Evolutionary conservation across 225 moss, liverwort and hornwort species (phyloP).

Genomic region (Marchantia paleacea): DNA sequence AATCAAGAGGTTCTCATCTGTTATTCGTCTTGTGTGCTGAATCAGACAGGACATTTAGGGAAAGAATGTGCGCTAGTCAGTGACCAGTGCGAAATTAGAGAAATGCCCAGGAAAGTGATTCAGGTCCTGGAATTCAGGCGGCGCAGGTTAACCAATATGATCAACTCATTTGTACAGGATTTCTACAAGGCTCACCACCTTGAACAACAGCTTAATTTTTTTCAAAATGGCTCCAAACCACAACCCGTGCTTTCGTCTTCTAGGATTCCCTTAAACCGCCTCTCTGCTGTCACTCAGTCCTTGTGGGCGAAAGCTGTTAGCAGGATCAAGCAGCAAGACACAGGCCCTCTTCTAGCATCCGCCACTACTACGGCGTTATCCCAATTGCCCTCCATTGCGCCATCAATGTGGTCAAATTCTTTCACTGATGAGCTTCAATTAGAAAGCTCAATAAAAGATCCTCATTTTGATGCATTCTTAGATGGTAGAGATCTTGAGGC

Average conservation of each 20-base stretch:
- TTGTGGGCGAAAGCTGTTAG: conserved; percentile 17
- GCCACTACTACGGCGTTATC: conserved; percentile 27
- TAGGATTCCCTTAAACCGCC: conserved; percentile 19
- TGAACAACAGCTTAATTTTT: neutral
- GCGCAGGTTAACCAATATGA: neutral
- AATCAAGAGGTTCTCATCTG: neutral
- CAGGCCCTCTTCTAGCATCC: conserved; percentile 31
- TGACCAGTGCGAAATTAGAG: neutral
- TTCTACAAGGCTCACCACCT: conserved; percentile 3
- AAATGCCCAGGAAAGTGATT: neutral
- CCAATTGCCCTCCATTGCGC: conserved; percentile 5
- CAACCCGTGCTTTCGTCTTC: neutral
- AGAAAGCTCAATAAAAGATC: neutral
- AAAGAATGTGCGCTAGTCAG: neutral
- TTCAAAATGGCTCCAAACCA: neutral
- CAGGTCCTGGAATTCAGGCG: conserved; percentile 5
- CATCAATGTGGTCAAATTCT: conserved; percentile 15
- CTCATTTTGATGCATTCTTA: conserved; percentile 12
- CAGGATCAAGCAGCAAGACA: neutral
- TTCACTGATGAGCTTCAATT: neutral
- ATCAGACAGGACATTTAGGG: neutral
- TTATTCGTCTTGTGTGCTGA: conserved; percentile 1
- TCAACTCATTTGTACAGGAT: neutral
- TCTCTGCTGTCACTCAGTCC: conserved; percentile 17
- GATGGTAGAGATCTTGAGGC: conserved; percentile 23